A percentile compares a stretch with the other conserved stretches of the same genome.
Evolutionary conservation across 2,329 filamentous ascomycete genomes (phyloP).

Genomic region (Curvularia sp.): DNA sequence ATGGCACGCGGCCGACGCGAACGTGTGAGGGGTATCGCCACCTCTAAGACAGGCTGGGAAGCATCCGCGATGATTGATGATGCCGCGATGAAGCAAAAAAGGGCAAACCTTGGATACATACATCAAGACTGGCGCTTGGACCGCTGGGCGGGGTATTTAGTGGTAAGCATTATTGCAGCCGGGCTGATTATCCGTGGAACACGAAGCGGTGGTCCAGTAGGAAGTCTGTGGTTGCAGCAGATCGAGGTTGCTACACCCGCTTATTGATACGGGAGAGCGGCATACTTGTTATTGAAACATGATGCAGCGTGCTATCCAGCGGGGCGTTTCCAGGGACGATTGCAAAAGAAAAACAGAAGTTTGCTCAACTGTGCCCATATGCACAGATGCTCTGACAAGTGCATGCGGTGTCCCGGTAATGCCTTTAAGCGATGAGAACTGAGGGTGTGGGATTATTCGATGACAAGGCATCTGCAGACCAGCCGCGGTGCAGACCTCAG

Average conservation of each 20-base stretch:
- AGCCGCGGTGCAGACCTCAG: constrained; percentile 21
- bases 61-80: constrained; percentile 20
- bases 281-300: constrained; percentile 35
- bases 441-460: constrained; percentile 27
- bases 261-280: constrained; percentile 18
- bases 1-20: constrained; percentile 20
- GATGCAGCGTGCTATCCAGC: constrained; percentile 33
- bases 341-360: constrained; percentile 31
- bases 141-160: constrained; percentile 31
- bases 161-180: constrained; percentile 29
- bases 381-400: constrained; percentile 37
- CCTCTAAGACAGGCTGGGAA: constrained; percentile 17
- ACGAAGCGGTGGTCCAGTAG: constrained; percentile 17
- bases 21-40: constrained; percentile 14
- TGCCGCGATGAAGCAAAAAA: constrained; percentile 28
- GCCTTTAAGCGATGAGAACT: constrained; percentile 31
- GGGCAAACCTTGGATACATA: constrained; percentile 28
- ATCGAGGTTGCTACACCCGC: constrained; percentile 13
- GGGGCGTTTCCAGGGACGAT: constrained; percentile 28
- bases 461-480: constrained; percentile 25
- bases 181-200: constrained; percentile 29
- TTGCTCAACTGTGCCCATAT: constrained; percentile 39
- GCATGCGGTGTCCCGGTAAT: constrained; percentile 35
- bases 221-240: constrained; percentile 20
- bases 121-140: constrained; percentile 26